A percentile compares a stretch with the other conserved stretches of the same genome.
Evolutionary conservation across 1,284 basidiomycete genomes (phyloP).

Genomic region (Singerocomus inundabilis): DNA sequence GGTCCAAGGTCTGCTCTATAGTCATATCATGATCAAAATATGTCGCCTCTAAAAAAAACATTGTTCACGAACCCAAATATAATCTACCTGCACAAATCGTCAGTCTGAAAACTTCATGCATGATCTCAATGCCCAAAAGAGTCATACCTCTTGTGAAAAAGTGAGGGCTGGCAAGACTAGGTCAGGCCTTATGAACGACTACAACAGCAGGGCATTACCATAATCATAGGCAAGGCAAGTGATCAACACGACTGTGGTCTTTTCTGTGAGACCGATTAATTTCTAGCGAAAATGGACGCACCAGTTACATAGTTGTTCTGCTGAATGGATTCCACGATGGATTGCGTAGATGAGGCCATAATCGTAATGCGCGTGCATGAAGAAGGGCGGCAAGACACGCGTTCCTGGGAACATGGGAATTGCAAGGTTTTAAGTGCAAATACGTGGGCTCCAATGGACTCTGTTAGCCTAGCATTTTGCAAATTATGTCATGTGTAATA

Average conservation of each 20-base stretch:
- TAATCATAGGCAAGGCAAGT: constrained; percentile 12
- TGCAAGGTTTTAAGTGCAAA: too few relatives aligned
- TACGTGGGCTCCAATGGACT: too few relatives aligned
- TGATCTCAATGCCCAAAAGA: too few relatives aligned
- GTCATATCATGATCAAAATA: neutral
- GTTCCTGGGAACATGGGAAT: too few relatives aligned
- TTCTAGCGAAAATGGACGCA: neutral
- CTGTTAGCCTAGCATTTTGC: too few relatives aligned
- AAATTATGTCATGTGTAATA: too few relatives aligned
- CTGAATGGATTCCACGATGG: neutral
- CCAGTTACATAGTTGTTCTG: neutral
- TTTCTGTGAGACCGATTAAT: neutral
- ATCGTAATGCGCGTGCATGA: neutral
- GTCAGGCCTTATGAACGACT: neutral
- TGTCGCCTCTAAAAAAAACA: neutral
- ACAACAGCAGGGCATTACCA: neutral
- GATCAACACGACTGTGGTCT: neutral
- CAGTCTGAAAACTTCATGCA: too few relatives aligned
- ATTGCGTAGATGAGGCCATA: neutral
- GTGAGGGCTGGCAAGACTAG: constrained; percentile 7
- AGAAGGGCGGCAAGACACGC: too few relatives aligned
- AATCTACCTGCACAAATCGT: constrained; percentile 6
- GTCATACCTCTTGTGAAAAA: constrained; percentile 10
- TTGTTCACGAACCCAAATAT: constrained; percentile 13
- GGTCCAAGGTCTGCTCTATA: constrained; percentile 14